Evolutionary conservation across 192 early-diverging fungal species (phyloP).

Genomic region (Backusella psychrophila): DNA sequence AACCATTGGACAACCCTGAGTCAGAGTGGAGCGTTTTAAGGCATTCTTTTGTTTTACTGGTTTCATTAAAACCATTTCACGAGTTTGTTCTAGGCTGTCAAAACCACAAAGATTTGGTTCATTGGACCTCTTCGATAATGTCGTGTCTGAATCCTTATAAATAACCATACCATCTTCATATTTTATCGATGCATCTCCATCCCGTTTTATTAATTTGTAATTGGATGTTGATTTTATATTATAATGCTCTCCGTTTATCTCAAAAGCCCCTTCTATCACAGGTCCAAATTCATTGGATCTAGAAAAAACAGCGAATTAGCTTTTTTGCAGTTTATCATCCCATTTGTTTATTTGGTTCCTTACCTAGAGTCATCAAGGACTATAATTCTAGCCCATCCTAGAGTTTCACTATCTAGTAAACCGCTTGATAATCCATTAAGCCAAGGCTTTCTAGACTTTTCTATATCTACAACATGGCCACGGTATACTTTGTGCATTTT

Average conservation of each 20-base stretch:
- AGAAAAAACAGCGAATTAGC: not conserved
- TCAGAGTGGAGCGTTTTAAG: not conserved
- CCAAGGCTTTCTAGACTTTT: constrained; percentile 18
- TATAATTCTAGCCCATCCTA: constrained; percentile 50
- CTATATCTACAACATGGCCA: constrained; percentile 25
- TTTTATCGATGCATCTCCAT: constrained; percentile 39
- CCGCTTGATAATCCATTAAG: not conserved
- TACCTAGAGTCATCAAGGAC: constrained; percentile 34
- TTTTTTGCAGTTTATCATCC: not conserved
- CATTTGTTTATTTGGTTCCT: constrained; percentile 3
- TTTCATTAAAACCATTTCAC: not conserved
- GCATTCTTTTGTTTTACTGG: not conserved
- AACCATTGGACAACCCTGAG: constrained; percentile 2
- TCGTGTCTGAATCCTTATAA: constrained; percentile 20
- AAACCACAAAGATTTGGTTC: constrained; percentile 18
- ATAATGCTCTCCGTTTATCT: constrained; percentile 46
- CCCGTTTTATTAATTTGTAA: constrained; percentile 49
- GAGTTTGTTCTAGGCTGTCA: not conserved
- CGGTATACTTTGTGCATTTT: constrained; percentile 43
- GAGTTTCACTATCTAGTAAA: constrained; percentile 30
- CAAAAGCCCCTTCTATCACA: constrained; percentile 58
- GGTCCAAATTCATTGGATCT: constrained; percentile 22
- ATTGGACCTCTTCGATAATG: not conserved
- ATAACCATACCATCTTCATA: constrained; percentile 14
- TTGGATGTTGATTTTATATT: constrained; percentile 51